These are phyloP conservation scores for Tilletia indica DNA, from an alignment of 1,284 basidiomycete species.

Conservation along the genomic window DNA sequence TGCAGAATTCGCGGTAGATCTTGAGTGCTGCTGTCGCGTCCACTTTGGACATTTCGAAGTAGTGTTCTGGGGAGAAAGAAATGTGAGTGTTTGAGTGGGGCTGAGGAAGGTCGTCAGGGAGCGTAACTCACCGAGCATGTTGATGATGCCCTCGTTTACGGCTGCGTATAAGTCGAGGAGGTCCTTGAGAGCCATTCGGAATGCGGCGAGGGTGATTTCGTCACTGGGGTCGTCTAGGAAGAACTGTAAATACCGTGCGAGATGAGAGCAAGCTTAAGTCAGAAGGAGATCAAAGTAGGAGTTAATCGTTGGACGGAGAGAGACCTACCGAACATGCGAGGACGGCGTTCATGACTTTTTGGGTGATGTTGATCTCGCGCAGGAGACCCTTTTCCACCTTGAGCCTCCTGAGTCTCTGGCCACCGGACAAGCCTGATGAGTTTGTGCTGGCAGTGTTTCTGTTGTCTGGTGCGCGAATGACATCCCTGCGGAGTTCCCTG, in stretches of 20 bases:
- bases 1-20: constrained; percentile 92
- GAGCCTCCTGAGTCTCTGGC: constrained; percentile 75
- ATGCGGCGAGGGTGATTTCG: constrained; percentile 81
- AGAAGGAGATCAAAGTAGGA: neutral
- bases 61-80: constrained; percentile 70
- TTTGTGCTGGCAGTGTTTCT: constrained; percentile 54
- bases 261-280: neutral
- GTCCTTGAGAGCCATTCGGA: constrained; percentile 96
- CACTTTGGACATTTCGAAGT: constrained; percentile 94
- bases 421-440: constrained; percentile 36
- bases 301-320: neutral
- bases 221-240: constrained; percentile 91
- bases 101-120: no score
- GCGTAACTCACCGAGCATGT: constrained; percentile 62
- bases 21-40: constrained; percentile 82
- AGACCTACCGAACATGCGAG: constrained; percentile 77
- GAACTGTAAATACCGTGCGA: constrained; percentile 64
- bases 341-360: constrained; percentile 80
- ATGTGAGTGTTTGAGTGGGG: neutral
- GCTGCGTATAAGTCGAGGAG: constrained; percentile 92
- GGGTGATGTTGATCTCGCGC: constrained; percentile 85
- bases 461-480: constrained; percentile 83
- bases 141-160: constrained; percentile 96
- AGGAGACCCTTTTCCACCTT: constrained; percentile 93
- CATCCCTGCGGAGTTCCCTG: constrained; percentile 86